A percentile compares a stretch with the other conserved stretches of the same genome.
Evolutionary conservation across 129 eudicot genomes (phyloP).

Genomic region (Apium graveolens): DNA sequence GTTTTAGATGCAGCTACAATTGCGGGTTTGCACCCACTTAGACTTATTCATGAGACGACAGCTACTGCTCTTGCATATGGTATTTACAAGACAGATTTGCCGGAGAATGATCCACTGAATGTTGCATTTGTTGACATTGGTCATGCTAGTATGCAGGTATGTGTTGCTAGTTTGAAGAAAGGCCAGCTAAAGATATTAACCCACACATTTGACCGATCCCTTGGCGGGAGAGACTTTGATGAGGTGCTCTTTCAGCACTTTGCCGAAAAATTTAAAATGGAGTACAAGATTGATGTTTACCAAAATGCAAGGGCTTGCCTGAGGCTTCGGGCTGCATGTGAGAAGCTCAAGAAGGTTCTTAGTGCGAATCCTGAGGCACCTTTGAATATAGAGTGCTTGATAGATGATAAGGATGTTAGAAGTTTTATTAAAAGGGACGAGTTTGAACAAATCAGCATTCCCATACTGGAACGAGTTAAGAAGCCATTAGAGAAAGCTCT

Average conservation of each 20-base stretch:
- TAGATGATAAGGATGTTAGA: slow-evolving; percentile 91
- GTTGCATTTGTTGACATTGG: slow-evolving; percentile 94
- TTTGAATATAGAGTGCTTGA: slow-evolving; percentile 81
- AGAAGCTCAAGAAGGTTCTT: slow-evolving; percentile 76
- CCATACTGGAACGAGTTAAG: slow-evolving; percentile 84
- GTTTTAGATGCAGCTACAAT: slow-evolving; percentile 81
- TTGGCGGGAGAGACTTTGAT: slow-evolving; percentile 91
- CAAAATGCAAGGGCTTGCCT: slow-evolving; percentile 88
- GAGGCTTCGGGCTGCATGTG: slow-evolving; percentile 87
- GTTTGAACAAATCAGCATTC: slow-evolving; percentile 71
- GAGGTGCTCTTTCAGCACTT: slow-evolving; percentile 74
- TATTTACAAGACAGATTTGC: slow-evolving; percentile 81
- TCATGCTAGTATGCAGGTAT: slow-evolving; percentile 92
- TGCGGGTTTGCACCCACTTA: slow-evolving; percentile 88
- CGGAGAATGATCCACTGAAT: slow-evolving; percentile 74
- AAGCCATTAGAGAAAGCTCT: slow-evolving; percentile 89
- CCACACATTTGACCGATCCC: slow-evolving; percentile 65
- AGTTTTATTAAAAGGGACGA: slow-evolving; percentile 85
- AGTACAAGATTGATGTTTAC: slow-evolving; percentile 71
- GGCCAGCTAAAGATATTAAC: slow-evolving; percentile 73
- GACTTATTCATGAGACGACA: slow-evolving; percentile 83
- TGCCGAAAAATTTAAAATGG: slow-evolving; percentile 72
- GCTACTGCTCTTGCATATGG: slow-evolving; percentile 95
- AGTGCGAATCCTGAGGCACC: slow-evolving; percentile 97
- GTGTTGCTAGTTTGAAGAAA: slow-evolving; percentile 86